Base-by-base conservation (phyloP, 2,329 filamentous ascomycete species). In the Akanthomyces lecanii region DNA sequence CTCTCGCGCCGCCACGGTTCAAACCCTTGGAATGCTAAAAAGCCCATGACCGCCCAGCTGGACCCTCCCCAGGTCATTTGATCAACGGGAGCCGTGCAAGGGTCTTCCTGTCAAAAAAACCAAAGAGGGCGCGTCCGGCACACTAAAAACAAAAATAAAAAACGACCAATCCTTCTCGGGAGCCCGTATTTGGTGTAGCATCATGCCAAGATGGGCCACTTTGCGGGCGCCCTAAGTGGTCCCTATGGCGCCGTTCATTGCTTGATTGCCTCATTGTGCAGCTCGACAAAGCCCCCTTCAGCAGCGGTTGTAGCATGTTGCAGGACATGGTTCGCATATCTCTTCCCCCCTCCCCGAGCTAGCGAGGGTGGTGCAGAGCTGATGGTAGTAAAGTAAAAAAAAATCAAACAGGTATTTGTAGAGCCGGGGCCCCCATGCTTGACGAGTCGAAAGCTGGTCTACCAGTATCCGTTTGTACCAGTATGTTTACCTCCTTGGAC, bases 241-340 rank as follows among this genome's bases (percentile, higher is more conserved):
- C 28, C 47, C 56, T 4, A 51, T 53, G 38, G 57, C 57, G 57
- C 57, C n/a, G 38, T 53, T 36, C 40, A 44, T 53, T 42, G 11
- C 23, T 52, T 45, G 36, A 60, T 60, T 60, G 58, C 58, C 58
- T 61, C 58, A 53, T 61, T 52, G 57, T 61, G 48, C 48, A 61
- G 58, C 58, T 61, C 25, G 48, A 52, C 58, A 61, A 36, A 53
- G 58, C 58, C 25, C n/a, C n/a, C 50, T 48, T 50, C 30, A n/a
- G 28, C n/a, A 47, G 18, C 33, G n/a, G 18, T 28, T 30, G 56
- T 61, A 23, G 30, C 18, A 36, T 42, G 25, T 50, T 42, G 33
- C 56, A n/a, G 51, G 56, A 47, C 33, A 59, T 59, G 23, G 30
- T 30, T 50, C 40, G 55, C n/a, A 33, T 7, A 10, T 48, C 30